These are phyloP conservation scores for Millerozyma acaciae DNA, from an alignment of 805 yeast genomes.

Conservation along the genomic window DNA sequence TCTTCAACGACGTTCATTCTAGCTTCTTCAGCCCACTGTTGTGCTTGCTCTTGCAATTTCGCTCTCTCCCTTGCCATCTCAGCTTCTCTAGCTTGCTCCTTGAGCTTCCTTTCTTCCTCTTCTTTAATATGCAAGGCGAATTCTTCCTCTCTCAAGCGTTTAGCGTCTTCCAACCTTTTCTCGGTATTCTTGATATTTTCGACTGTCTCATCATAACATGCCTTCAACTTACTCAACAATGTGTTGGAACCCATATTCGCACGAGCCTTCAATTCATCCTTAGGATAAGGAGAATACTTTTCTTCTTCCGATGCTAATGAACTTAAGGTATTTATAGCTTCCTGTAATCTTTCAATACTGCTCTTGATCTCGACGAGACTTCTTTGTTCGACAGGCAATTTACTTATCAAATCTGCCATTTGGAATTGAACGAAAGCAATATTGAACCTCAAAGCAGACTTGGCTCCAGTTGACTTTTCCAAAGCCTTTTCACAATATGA, in stretches of 20 bases:
- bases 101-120: conserved; percentile 40
- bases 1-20: conserved; percentile 34
- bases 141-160: conserved; percentile 59
- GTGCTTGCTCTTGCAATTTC: conserved; percentile 49
- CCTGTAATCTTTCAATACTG: conserved; percentile 53
- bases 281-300: conserved; percentile 69
- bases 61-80: conserved; percentile 44
- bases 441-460: conserved; percentile 59
- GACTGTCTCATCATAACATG: conserved; percentile 67
- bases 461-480: conserved; percentile 33
- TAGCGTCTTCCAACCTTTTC: conserved; percentile 69
- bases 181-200: conserved; percentile 57
- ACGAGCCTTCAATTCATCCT: conserved; percentile 77
- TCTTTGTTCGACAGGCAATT: conserved; percentile 55
- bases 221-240: conserved; percentile 64
- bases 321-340: conserved; percentile 59
- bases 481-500: conserved; percentile 60
- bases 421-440: conserved; percentile 82
- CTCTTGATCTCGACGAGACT: conserved; percentile 56
- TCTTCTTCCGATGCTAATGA: conserved; percentile 52
- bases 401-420: conserved; percentile 76
- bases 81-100: conserved; percentile 44
- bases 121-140: conserved; percentile 30
- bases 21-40: conserved; percentile 44
- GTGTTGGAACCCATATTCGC: conserved; percentile 83